A percentile compares a stretch with the other conserved stretches of the same genome.
Conservation (phyloP, 768 basidiomycete genomes). For the Megacollybia marginata region DNA sequence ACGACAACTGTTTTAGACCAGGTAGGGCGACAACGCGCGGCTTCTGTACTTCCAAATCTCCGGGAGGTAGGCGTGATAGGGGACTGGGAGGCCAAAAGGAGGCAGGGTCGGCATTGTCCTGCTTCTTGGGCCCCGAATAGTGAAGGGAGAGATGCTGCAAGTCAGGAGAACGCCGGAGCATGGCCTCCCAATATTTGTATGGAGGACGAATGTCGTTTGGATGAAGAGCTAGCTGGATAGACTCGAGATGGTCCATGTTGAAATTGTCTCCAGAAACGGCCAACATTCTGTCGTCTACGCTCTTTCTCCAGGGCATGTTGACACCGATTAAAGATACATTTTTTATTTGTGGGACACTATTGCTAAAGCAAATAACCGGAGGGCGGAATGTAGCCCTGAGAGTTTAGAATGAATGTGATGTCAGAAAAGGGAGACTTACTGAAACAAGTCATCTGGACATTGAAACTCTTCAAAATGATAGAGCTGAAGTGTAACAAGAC, state of each 20-base stretch:
- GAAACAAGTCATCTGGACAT: constrained; percentile 35
- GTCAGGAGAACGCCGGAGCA: constrained; percentile 42
- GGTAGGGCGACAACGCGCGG: background rate
- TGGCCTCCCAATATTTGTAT: constrained; percentile 45
- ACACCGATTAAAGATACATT: constrained; percentile 60
- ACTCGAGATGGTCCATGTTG: constrained; percentile 40
- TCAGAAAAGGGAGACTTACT: too few species aligned
- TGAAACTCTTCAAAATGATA: constrained; percentile 59
- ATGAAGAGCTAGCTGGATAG: constrained; percentile 55
- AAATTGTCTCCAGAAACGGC: constrained; percentile 23
- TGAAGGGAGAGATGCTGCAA: constrained; percentile 43
- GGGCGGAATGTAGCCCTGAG: constrained; percentile 49
- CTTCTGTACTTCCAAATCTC: too few species aligned
- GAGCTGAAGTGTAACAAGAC: constrained; percentile 51
- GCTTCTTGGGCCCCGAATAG: constrained; percentile 46
- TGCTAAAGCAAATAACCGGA: constrained; percentile 51
- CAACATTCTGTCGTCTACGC: background rate
- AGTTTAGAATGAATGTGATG: too few species aligned
- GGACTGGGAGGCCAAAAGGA: background rate
- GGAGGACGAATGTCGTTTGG: constrained; percentile 50
- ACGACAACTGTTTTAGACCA: background rate
- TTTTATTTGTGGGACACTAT: constrained; percentile 40
- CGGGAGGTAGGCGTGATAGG: background rate
- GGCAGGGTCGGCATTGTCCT: background rate
- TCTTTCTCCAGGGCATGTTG: constrained; percentile 45